A percentile compares a stretch with the other conserved stretches of the same genome.
These are phyloP conservation scores for Cercophora samala DNA, from an alignment of 495 filamentous ascomycete genomes.

Conservation along the genomic window DNA sequence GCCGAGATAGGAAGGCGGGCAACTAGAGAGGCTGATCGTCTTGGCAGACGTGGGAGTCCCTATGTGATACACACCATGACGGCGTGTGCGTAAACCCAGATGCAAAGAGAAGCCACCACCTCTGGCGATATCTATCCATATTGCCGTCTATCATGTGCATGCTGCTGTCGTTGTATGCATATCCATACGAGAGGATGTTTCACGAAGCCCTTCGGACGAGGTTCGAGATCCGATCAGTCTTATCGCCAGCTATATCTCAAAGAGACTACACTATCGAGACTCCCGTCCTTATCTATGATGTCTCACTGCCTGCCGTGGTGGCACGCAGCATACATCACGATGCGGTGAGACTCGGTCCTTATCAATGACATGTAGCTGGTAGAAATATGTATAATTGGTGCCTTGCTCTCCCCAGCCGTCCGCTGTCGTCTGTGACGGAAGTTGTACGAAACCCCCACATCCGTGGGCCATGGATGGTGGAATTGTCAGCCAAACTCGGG, in stretches of 20 bases:
- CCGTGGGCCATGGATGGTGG: not conserved
- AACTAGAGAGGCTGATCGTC: slow-evolving; percentile 16
- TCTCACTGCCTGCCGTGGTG: slow-evolving; percentile 1
- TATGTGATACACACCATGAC: not conserved
- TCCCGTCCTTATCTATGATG: slow-evolving; percentile 7
- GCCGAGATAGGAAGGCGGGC: slow-evolving; percentile 22
- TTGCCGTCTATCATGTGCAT: not conserved
- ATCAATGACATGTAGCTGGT: not conserved
- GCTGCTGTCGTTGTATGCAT: not conserved
- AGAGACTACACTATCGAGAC: not conserved
- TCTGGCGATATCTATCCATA: not conserved
- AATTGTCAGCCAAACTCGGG: not conserved
- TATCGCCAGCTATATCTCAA: not conserved
- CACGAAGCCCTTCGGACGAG: not conserved
- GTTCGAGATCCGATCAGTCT: not conserved
- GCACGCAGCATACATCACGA: not conserved
- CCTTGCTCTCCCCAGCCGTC: not conserved
- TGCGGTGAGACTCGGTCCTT: not conserved
- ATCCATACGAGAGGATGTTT: not conserved
- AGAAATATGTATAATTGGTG: not conserved
- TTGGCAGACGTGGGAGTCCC: slow-evolving; percentile 19
- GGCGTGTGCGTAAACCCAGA: not conserved
- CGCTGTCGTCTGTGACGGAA: not conserved
- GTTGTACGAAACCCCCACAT: not conserved
- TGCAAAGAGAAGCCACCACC: too few species aligned